Percentiles rank a stretch among this genome's conserved stretches.
Conservation (phyloP, 1,139 yeast genomes). For the Magnusiomyces magnusii region DNA sequence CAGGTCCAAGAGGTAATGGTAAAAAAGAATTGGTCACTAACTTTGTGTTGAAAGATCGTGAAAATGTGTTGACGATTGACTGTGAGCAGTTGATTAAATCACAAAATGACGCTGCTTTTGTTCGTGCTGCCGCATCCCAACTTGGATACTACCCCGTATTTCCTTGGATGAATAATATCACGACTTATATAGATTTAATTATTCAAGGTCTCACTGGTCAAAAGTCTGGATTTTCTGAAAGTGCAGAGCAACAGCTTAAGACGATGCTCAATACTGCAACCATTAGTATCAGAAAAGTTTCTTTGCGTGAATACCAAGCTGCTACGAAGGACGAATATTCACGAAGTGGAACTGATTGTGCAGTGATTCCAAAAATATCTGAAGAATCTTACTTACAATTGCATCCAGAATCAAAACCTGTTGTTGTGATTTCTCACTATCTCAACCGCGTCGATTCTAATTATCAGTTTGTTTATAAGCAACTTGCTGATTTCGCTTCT, state of each 20-base stretch:
- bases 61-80: slow-evolving; percentile 61
- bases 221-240: slow-evolving; percentile 83
- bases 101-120: slow-evolving; percentile 61
- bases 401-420: slow-evolving; percentile 83
- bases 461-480: slow-evolving; percentile 59
- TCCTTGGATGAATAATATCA: slow-evolving; percentile 80
- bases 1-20: slow-evolving; percentile 95
- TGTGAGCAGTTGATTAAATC: slow-evolving; percentile 70
- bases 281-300: slow-evolving; percentile 64
- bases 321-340: slow-evolving; percentile 22
- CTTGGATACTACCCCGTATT: slow-evolving; percentile 89
- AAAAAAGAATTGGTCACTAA: slow-evolving; percentile 73
- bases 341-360: slow-evolving; percentile 2
- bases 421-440: slow-evolving; percentile 73
- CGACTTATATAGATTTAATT: slow-evolving; percentile 74
- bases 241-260: slow-evolving; percentile 74
- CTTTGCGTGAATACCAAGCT: slow-evolving; percentile 39
- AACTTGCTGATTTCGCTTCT: slow-evolving; percentile 86
- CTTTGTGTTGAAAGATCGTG: slow-evolving; percentile 51
- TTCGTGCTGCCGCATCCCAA: slow-evolving; percentile 62
- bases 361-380: slow-evolving; percentile 33
- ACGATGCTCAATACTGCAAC: slow-evolving; percentile 70
- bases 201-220: slow-evolving; percentile 92
- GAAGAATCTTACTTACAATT: slow-evolving; percentile 80
- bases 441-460: slow-evolving; percentile 44